A percentile compares a stretch with the other conserved stretches of the same genome.
Evolutionary conservation across 2,329 filamentous ascomycete genomes (phyloP).

Genomic region (Helotiales sp.): DNA sequence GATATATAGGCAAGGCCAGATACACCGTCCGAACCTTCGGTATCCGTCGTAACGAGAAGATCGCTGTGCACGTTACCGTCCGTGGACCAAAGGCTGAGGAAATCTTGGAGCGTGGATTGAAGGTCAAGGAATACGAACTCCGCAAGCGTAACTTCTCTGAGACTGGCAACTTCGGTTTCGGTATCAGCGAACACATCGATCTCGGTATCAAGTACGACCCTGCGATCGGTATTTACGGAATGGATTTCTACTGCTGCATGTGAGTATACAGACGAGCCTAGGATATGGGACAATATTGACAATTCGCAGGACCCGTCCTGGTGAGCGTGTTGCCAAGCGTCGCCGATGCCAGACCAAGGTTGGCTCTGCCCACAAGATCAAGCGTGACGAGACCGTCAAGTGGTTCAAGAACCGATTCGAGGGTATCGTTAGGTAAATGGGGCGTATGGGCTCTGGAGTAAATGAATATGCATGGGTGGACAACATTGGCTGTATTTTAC

Average conservation of each 20-base stretch:
- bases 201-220: constrained; percentile 99
- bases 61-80: constrained; percentile 98
- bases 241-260: constrained; percentile 99
- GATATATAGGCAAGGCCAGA: constrained; percentile 83
- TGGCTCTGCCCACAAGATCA: constrained; percentile 89
- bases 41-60: constrained; percentile 99
- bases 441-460: constrained; percentile 30
- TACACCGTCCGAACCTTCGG: constrained; percentile 99
- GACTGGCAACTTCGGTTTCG: constrained; percentile 99
- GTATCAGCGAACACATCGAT: constrained; percentile 99
- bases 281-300: constrained; percentile 9
- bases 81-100: constrained; percentile 99
- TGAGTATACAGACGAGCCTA: constrained; percentile 43
- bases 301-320: constrained; percentile 75
- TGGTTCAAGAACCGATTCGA: constrained; percentile 74
- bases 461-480: constrained; percentile 24
- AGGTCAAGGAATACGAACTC: constrained; percentile 99
- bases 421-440: constrained; percentile 91
- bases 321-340: constrained; percentile 96
- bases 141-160: constrained; percentile 99
- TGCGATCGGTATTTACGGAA: constrained; percentile 97
- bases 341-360: constrained; percentile 85
- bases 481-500: constrained; percentile 33
- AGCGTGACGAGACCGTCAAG: constrained; percentile 92
- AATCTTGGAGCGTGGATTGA: constrained; percentile 99